Evolutionary conservation across 495 filamentous ascomycete genomes (phyloP), one percentile per base, ranked within the genome.

Genomic region (Penicillium samsonianum): DNA sequence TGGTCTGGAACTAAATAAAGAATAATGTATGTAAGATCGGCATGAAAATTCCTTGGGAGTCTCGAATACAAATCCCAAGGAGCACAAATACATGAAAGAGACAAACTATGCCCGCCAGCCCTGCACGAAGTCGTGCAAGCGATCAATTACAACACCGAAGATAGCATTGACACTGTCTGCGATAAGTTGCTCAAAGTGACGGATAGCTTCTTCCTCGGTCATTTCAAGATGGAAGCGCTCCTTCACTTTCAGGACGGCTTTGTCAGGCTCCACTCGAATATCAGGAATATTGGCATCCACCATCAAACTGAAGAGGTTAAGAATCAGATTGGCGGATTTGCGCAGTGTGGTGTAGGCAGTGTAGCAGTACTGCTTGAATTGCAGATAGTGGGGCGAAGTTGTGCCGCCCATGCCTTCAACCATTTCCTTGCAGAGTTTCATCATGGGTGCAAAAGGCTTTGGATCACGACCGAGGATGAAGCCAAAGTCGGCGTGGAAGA

Each of bases 361-460:
- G 71, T 95, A 97, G 71, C 92, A 96, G 73, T 97, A 95, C 63
- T 91, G 87, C 66, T 92, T 91, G 73, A 98, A 99, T 43, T 89
- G 83, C 14, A 84, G 73, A 67, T 96, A 98, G 46, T 96, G 84
- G 17, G 87, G 82, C 25, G 87, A 90, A 26, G 80, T 79, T 5
- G 84, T 78, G 7, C 95, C 92, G 53, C 94, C 94, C 94, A 99
- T 97, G 51, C 92, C 93, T 64, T 98, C 94, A 14, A 97, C 89
- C 94, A 99, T 99, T 67, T 99, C 94, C 64, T 91, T 91, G 73
- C 89, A 90, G 20, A 99, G 84, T 65, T 99, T 99, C 87, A 99
- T 96, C 58, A 89, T 86, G 1, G 94, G 94, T 2, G 94, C 92
- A 65, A 98, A 97, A 3, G 94, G 94, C 63, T 99, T 99, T 2